phyloP scores from a whole-genome alignment of 2,329 filamentous ascomycete species.

The Diplodia sapinea region DNA sequence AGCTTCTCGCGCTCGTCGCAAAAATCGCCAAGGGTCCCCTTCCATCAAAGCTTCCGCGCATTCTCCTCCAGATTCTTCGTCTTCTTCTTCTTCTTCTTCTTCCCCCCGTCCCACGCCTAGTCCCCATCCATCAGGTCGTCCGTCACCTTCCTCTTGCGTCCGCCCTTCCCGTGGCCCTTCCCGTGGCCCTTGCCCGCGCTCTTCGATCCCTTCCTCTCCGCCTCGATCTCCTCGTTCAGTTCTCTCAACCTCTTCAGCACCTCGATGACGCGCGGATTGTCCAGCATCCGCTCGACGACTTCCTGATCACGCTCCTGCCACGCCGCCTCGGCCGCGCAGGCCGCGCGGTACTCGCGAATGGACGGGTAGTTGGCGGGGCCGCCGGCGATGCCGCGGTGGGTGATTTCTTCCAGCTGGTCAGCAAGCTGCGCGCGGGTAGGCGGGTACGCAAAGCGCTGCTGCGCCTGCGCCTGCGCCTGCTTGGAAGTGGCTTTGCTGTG shows the following conservation, averaged over 20 bases:
- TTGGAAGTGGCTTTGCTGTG: constrained; percentile 1
- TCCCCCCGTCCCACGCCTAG: not conserved
- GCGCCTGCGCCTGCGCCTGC: not conserved
- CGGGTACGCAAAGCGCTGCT: not conserved
- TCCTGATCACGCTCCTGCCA: constrained; percentile 31
- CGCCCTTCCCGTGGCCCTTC: constrained; percentile 3
- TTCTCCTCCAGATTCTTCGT: not conserved
- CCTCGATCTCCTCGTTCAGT: constrained; percentile 24
- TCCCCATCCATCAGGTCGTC: constrained; percentile 23
- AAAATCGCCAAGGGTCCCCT: not conserved
- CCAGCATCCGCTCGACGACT: constrained; percentile 30
- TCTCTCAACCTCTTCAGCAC: constrained; percentile 22
- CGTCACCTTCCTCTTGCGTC: constrained; percentile 18
- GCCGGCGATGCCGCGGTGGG: constrained; percentile 23
- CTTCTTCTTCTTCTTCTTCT: too few relatives aligned
- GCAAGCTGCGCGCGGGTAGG: constrained; percentile 28
- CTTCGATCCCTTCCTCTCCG: constrained; percentile 22
- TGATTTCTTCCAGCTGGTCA: constrained; percentile 31
- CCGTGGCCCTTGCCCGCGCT: constrained; percentile 20
- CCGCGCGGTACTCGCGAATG: constrained; percentile 24
- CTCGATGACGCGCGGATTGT: constrained; percentile 23
- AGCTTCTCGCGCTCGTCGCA: not conserved
- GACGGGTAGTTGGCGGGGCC: constrained; percentile 18
- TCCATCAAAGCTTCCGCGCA: not conserved
- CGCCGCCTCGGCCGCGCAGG: constrained; percentile 27